These are phyloP conservation scores for Wickerhamomyces rabaulensis DNA, from an alignment of 805 yeast genomes.

Conservation along the genomic window DNA sequence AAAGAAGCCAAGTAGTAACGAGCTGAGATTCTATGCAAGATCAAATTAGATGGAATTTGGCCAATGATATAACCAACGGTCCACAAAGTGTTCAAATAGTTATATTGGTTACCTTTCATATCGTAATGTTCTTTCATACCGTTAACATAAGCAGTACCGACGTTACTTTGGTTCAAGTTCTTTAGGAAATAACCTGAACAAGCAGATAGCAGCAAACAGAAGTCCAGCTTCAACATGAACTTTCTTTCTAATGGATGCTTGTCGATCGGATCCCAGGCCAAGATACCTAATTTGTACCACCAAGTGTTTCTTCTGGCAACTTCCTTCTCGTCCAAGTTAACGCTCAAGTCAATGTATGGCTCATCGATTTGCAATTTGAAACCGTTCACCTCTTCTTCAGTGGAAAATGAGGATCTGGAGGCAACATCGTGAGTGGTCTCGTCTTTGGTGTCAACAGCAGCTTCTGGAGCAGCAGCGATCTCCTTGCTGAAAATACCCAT, in stretches of 20 bases:
- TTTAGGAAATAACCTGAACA: conserved; percentile 43
- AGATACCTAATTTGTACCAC: conserved; percentile 10
- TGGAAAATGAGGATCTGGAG: conserved; percentile 1
- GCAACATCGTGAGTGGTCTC: background rate
- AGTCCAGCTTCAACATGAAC: conserved; percentile 30
- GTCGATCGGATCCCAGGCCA: conserved; percentile 10
- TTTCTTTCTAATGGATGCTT: conserved; percentile 25
- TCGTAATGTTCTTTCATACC: conserved; percentile 40
- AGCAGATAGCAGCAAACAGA: conserved; percentile 34
- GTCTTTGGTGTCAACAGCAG: background rate
- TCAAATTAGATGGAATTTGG: conserved; percentile 39
- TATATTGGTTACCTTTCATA: conserved; percentile 39
- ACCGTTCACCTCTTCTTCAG: conserved; percentile 7
- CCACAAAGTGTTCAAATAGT: conserved; percentile 39
- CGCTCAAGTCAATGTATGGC: conserved; percentile 10
- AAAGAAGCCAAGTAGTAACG: conserved; percentile 37
- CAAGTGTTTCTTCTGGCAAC: conserved; percentile 7
- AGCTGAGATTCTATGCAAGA: conserved; percentile 37
- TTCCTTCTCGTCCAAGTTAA: conserved; percentile 4
- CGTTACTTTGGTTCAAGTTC: conserved; percentile 36
- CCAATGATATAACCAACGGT: conserved; percentile 47
- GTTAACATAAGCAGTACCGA: conserved; percentile 40
- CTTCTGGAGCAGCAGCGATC: background rate
- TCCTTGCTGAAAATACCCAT: background rate
- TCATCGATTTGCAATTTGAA: conserved; percentile 4